Evolutionary conservation across 768 basidiomycete species (phyloP).

Genomic region (Russula sp.): DNA sequence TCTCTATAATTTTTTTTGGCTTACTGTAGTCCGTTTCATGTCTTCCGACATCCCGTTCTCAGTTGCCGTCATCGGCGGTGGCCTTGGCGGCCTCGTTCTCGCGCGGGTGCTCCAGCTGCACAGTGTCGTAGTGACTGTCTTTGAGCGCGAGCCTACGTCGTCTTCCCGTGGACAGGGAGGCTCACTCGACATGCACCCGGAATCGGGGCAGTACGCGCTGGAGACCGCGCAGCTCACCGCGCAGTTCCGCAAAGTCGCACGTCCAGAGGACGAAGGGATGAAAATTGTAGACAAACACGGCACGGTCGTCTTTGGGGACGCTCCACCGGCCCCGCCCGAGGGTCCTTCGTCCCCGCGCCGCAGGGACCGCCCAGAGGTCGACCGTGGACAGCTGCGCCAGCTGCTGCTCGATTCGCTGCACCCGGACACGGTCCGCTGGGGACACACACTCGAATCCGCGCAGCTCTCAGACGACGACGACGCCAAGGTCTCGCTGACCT

Average conservation of each 20-base stretch:
- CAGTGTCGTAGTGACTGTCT: slow-evolving; percentile 60
- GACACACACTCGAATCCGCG: not conserved
- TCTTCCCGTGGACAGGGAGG: slow-evolving; percentile 30
- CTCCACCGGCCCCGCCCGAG: not conserved
- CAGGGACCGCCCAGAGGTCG: slow-evolving; percentile 8
- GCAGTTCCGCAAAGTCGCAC: slow-evolving; percentile 8
- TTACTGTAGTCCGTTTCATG: not conserved
- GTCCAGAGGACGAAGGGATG: slow-evolving; percentile 7
- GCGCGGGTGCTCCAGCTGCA: slow-evolving; percentile 59
- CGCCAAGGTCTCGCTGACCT: slow-evolving; percentile 1
- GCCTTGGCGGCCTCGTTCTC: slow-evolving; percentile 44
- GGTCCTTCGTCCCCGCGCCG: not conserved
- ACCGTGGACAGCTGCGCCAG: slow-evolving; percentile 15
- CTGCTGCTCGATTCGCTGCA: slow-evolving; percentile 11
- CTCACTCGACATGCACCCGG: slow-evolving; percentile 46
- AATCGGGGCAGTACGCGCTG: slow-evolving; percentile 3
- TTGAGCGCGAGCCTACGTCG: slow-evolving; percentile 49
- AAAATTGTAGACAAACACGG: slow-evolving; percentile 3
- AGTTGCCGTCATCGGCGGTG: slow-evolving; percentile 15
- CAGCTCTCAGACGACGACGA: slow-evolving; percentile 2
- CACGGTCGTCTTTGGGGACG: not conserved
- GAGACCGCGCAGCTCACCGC: slow-evolving; percentile 3
- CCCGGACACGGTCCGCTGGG: slow-evolving; percentile 4
- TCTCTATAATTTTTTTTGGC: not conserved
- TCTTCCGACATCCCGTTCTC: slow-evolving; percentile 4